Base-by-base conservation (phyloP, 2,329 filamentous ascomycete genomes). In the Lecanicillium sp. region DNA sequence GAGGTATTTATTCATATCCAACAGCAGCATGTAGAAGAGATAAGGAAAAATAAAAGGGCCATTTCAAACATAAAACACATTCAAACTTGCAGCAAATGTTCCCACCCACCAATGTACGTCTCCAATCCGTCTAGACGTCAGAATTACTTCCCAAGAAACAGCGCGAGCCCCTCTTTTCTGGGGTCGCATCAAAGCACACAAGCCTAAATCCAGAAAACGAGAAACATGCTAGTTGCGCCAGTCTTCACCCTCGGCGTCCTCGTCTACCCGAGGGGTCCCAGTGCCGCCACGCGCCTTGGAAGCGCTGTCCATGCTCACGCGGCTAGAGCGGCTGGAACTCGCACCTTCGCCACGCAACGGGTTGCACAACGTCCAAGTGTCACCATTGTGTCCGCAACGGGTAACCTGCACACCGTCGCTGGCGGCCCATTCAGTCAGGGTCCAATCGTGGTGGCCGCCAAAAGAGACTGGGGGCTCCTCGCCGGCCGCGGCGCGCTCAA, bases 401-500 rank as follows among this genome's bases (percentile, higher is more conserved):
- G 68, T 60, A 28, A 70, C 62, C 4, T 52, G 55, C 13, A 68
- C 64, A 2, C 54, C 54, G 4, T 47, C 43, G 27, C 48, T 50
- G 9, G 53, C 56, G 1, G 63, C 65, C 67, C 67, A 70, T 3
- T 52, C 39, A 0, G 55, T 62, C n/a, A 70, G 51, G 1, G 57
- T 59, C 3, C 43, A 35, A 41, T 70, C 67, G 3, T 49, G 45
- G 14, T 45, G 45, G 3, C 62, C 61, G 4, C 67, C 67, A 47
- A 70, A 68, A 11, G 47, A 38, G 0, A 68, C 56, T 1, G 40
- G 37, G 1, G 46, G 42, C 43, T 55, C 53, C 25, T 50, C 36
- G 9, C 46, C 46, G 4, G 43, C 44, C 14, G 52, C 63, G 1
- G 60, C 64, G 27, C 39, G 45, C 33, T 92, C 86, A 33, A 90